Percentiles rank a stretch among this genome's conserved stretches.
These are phyloP conservation scores for Didymella lethalis DNA, from an alignment of 2,329 filamentous ascomycete genomes.

Conservation along the genomic window DNA sequence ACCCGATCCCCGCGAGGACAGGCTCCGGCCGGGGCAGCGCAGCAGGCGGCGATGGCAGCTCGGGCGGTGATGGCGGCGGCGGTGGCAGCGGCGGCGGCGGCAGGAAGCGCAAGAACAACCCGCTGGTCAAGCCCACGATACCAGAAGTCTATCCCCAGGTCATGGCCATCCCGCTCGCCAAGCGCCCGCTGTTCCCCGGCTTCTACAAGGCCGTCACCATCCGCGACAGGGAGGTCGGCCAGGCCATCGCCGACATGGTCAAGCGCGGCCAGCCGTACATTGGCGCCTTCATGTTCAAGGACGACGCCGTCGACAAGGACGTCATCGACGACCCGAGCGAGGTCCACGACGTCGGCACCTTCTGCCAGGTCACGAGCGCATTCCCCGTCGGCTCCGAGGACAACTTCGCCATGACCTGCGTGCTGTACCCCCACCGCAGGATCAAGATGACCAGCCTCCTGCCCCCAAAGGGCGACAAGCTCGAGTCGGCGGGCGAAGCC, in stretches of 20 bases:
- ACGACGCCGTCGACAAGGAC: conserved; percentile 92
- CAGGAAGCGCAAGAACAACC: conserved; percentile 76
- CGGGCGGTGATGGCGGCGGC: conserved; percentile 64
- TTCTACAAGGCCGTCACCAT: conserved; percentile 99
- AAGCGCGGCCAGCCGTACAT: conserved; percentile 97
- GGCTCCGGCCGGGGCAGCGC: conserved; percentile 67
- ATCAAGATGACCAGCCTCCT: conserved; percentile 89
- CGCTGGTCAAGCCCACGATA: conserved; percentile 84
- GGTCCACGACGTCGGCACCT: conserved; percentile 94
- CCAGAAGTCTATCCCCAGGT: conserved; percentile 98
- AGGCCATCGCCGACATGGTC: conserved; percentile 94
- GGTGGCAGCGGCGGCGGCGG: conserved; percentile 64
- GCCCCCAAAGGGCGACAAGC: conserved; percentile 63
- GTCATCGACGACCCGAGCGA: conserved; percentile 89
- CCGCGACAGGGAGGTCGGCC: conserved; percentile 87
- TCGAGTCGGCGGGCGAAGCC: conserved; percentile 38
- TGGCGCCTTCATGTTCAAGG: conserved; percentile 95
- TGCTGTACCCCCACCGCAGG: conserved; percentile 93
- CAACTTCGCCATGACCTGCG: conserved; percentile 84
- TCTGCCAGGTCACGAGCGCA: conserved; percentile 95
- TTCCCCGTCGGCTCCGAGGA: conserved; percentile 85
- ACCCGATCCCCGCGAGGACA: conserved; percentile 60
- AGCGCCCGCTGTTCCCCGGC: conserved; percentile 91
- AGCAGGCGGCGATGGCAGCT: conserved; percentile 59
- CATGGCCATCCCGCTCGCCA: conserved; percentile 94